A percentile compares a stretch with the other conserved stretches of the same genome.
Evolutionary conservation across 2,329 filamentous ascomycete genomes (phyloP).

Genomic region (Alternaria ethzedia): DNA sequence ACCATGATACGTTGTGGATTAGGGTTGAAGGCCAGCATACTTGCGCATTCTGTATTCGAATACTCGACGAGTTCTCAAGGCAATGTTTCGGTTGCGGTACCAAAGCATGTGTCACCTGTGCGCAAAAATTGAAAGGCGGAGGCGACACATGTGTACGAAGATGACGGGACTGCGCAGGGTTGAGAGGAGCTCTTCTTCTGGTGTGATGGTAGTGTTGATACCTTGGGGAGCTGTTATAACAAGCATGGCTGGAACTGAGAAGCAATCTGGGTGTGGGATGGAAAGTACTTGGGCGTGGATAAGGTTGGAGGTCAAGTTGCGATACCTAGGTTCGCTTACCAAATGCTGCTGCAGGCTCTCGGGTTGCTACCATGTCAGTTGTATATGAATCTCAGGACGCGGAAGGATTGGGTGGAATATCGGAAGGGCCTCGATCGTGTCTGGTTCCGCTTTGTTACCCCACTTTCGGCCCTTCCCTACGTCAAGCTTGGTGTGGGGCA

Average conservation of each 20-base stretch:
- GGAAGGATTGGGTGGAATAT: background rate
- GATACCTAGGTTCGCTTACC: background rate
- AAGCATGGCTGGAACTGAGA: background rate
- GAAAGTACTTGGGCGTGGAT: background rate
- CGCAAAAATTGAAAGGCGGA: background rate
- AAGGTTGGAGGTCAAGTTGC: background rate
- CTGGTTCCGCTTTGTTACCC: background rate
- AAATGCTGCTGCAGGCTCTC: background rate
- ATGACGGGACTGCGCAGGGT: background rate
- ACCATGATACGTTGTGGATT: background rate
- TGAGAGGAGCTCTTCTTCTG: background rate
- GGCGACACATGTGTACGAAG: background rate
- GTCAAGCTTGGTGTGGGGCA: background rate
- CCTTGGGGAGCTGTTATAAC: background rate
- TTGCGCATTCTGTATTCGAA: background rate
- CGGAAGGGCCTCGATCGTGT: background rate
- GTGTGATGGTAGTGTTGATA: background rate
- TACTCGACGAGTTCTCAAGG: background rate
- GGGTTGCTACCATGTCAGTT: background rate
- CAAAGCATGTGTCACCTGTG: background rate
- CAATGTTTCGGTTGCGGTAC: conserved; percentile 1
- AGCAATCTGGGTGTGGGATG: background rate
- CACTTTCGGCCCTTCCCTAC: background rate
- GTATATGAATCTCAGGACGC: background rate
- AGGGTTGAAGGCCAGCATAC: background rate